phyloP scores from a whole-genome alignment of 2,329 filamentous ascomycete species.

The Arthrobotrys megalospora region DNA sequence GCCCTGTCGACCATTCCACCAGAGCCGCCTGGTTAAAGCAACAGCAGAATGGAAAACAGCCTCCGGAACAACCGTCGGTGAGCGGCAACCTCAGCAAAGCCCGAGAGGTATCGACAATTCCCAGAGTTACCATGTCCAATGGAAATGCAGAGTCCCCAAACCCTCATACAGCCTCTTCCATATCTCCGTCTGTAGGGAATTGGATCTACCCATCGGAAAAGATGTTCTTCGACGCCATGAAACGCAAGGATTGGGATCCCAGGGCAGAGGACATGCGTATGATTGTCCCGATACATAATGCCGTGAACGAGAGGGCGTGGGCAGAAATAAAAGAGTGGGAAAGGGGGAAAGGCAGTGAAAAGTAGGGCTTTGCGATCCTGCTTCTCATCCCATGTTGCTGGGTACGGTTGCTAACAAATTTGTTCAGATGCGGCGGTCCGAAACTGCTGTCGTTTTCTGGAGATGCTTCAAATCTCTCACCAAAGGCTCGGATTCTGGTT shows the following conservation, averaged over 20 bases:
- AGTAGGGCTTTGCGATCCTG: constrained; percentile 68
- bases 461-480: constrained; percentile 78
- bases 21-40: constrained; percentile 84
- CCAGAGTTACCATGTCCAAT: constrained; percentile 71
- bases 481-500: constrained; percentile 85
- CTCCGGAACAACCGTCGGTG: constrained; percentile 63
- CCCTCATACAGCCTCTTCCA: constrained; percentile 68
- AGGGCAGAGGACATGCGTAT: constrained; percentile 84
- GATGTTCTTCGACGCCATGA: constrained; percentile 98
- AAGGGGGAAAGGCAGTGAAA: constrained; percentile 73
- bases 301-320: constrained; percentile 98
- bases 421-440: constrained; percentile 78
- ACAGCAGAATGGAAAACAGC: constrained; percentile 64
- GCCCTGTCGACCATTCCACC: constrained; percentile 91
- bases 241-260: constrained; percentile 85
- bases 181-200: constrained; percentile 75
- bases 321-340: constrained; percentile 93
- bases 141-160: constrained; percentile 66
- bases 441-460: constrained; percentile 88
- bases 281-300: constrained; percentile 97
- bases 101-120: constrained; percentile 85
- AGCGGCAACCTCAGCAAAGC: constrained; percentile 73
- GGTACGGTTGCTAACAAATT: not conserved
- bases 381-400: not conserved
- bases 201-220: constrained; percentile 98